phyloP scores from a whole-genome alignment of 371 early-diverging fungal species.

The Mortierella sp. region DNA sequence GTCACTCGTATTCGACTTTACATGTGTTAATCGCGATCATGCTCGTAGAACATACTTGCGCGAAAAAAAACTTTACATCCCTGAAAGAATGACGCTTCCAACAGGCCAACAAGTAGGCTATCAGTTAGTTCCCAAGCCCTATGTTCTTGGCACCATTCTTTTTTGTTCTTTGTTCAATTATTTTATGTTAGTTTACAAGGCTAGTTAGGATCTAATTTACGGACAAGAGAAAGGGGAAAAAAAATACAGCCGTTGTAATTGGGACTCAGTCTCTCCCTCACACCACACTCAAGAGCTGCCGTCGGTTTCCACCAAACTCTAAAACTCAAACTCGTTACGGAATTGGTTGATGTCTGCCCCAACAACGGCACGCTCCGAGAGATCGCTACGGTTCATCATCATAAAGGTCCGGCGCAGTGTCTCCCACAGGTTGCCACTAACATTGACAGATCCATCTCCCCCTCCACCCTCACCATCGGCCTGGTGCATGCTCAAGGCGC shows the following conservation, averaged over 20 bases:
- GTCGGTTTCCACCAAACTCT: slow-evolving; percentile 16
- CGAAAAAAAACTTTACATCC: no score
- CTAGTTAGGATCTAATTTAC: neutral
- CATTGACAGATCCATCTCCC: slow-evolving; percentile 67
- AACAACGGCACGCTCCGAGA: slow-evolving; percentile 70
- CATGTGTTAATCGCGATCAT: neutral
- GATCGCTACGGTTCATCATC: slow-evolving; percentile 68
- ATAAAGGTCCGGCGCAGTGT: slow-evolving; percentile 73
- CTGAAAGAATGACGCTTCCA: no score
- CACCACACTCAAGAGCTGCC: neutral
- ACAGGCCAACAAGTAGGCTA: no score
- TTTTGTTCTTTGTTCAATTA: neutral
- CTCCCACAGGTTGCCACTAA: slow-evolving; percentile 75
- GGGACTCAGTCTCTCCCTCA: neutral
- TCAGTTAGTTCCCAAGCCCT: neutral
- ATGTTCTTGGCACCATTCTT: neutral
- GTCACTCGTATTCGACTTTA: neutral
- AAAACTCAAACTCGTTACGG: slow-evolving; percentile 75
- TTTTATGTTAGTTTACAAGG: neutral
- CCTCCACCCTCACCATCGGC: slow-evolving; percentile 62
- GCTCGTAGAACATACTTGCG: no score
- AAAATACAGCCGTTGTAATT: neutral
- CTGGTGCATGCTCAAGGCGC: slow-evolving; percentile 85
- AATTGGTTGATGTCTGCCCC: slow-evolving; percentile 74
- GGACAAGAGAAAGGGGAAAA: neutral